Evolutionary conservation across 441 rosid genomes (phyloP).

Genomic region (Rhodomyrtus psidioides): DNA sequence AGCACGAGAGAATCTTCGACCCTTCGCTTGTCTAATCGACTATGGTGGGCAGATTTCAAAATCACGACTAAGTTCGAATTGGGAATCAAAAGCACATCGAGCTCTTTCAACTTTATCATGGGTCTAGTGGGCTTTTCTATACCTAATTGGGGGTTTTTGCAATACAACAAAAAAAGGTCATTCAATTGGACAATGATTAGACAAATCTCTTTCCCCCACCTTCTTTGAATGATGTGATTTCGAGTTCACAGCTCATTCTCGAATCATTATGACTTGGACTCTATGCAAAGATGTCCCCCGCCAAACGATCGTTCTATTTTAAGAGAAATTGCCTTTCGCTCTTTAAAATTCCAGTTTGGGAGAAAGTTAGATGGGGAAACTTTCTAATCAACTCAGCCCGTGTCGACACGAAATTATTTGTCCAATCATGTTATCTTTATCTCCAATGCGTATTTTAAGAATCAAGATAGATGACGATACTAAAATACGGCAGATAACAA

Average conservation of each 20-base stretch:
- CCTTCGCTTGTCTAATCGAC: neutral
- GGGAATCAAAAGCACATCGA: neutral
- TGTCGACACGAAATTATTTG: neutral
- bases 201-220: neutral
- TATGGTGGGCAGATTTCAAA: neutral
- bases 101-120: neutral
- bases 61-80: neutral
- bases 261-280: neutral
- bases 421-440: neutral
- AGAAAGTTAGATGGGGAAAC: neutral
- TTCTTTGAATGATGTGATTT: neutral
- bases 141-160: neutral
- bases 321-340: neutral
- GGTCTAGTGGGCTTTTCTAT: neutral
- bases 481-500: neutral
- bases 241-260: neutral
- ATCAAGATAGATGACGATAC: neutral
- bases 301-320: neutral
- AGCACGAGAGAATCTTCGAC: neutral
- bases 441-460: neutral
- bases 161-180: neutral
- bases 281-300: neutral
- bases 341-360: neutral
- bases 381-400: neutral
- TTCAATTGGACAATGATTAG: neutral